These are phyloP conservation scores for Russula virescens DNA, from an alignment of 768 basidiomycete genomes.

Conservation along the genomic window DNA sequence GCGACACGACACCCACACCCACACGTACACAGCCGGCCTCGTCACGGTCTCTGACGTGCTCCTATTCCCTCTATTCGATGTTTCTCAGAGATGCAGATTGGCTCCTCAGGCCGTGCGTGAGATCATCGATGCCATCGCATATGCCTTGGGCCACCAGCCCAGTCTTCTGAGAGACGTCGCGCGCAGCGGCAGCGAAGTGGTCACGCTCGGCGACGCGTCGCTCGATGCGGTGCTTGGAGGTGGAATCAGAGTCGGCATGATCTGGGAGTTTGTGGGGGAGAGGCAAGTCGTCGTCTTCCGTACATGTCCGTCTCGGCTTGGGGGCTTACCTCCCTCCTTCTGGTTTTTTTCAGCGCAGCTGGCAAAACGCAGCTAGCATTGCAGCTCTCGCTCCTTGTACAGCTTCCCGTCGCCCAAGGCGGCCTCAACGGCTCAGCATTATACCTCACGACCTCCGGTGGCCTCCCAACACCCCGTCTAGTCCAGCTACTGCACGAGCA, in stretches of 20 bases:
- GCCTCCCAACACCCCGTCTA: conserved; percentile 61
- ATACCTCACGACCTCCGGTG: conserved; percentile 70
- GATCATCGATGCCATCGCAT: conserved; percentile 48
- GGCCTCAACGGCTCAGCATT: conserved; percentile 65
- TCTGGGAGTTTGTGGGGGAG: conserved; percentile 89
- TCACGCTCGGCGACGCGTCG: conserved; percentile 67
- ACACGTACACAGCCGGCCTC: conserved; percentile 40
- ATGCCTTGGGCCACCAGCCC: conserved; percentile 37
- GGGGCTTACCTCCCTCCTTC: too few relatives aligned
- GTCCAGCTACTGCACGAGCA: conserved; percentile 56
- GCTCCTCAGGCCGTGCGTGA: conserved; percentile 43
- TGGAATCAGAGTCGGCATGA: conserved; percentile 68
- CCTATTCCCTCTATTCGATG: conserved; percentile 42
- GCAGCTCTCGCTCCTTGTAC: conserved; percentile 74
- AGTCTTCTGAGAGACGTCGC: conserved; percentile 38
- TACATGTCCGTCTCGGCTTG: too few relatives aligned
- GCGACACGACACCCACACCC: too few relatives aligned
- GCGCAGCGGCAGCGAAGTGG: conserved; percentile 39
- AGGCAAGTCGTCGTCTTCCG: conserved; percentile 46
- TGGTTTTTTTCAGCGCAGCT: conserved; percentile 55
- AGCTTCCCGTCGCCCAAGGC: conserved; percentile 52
- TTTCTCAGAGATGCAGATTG: conserved; percentile 52
- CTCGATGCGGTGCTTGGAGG: conserved; percentile 73
- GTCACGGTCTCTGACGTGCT: conserved; percentile 45
- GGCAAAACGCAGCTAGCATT: conserved; percentile 93